Base-by-base conservation (phyloP, 768 basidiomycete species). In the Xanthoconium purpureum region DNA sequence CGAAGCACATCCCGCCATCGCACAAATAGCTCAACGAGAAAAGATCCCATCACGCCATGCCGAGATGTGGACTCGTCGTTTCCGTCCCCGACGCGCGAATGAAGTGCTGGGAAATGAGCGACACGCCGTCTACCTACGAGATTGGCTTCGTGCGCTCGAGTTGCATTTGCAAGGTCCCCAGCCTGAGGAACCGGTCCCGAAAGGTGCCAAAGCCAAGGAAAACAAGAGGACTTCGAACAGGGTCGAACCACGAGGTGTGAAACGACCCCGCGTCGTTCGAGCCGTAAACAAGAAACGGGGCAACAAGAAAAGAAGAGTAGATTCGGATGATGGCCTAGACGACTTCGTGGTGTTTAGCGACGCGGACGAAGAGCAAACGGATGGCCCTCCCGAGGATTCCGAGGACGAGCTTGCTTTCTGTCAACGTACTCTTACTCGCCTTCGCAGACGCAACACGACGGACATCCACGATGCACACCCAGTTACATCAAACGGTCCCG, bases 61-160 rank as follows among this genome's bases (percentile, higher is more conserved):
- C 74, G 78, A 82, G 39, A 70, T 80, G 13, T 95, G 93, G 91
- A 72, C 79, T 18, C 83, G 87, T 45, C 87, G 81, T 63, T 94
- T 88, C 82, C 83, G 82, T 18, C 94, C 94, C 28, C 79, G 78
- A 50, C 74, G 78, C 40, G 91, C 91, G 13, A 78, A 80, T 24
- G 83, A 94, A 57, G 84, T 94, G 5, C 75, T 96, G 1, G 91
- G 91, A 8, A 94, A 94, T 65, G 84, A 90, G 67, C 67, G 71
- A 10, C 81, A 82, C 47, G 87, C 92, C 1, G 62, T 77, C 29
- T 90, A 87, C 70, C 75, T 95, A 52, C 82, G 88, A 38, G 82
- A 88, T 49, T 95, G 93, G 93, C 76, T 95, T 47, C 71, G 72
- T 28, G 84, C 88, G n/a, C 78, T 91, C 13, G 81, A 83, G 58